These are phyloP conservation scores for Cladophialophora yegresii DNA, from an alignment of 2,329 filamentous ascomycete genomes.

Conservation along the genomic window DNA sequence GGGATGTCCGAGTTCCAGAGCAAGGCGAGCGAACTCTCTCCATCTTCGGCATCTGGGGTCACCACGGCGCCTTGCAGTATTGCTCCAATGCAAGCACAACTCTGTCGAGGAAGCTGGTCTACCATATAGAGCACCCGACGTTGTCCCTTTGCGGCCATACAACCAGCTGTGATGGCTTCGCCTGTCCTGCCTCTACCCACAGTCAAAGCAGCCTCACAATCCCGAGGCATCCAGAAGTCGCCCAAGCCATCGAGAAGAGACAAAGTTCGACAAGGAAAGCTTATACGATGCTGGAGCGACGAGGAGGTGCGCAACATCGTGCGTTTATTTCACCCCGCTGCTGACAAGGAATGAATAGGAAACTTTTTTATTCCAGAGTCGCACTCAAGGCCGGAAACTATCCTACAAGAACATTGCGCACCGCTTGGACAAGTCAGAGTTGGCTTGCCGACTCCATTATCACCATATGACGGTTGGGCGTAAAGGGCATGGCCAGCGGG, in stretches of 20 bases:
- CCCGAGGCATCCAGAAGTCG: constrained; percentile 69
- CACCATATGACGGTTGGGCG: constrained; percentile 72
- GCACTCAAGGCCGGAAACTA: constrained; percentile 71
- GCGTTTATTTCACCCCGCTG: constrained; percentile 6
- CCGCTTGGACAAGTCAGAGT: constrained; percentile 82
- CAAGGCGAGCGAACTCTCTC: neutral
- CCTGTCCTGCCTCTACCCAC: constrained; percentile 46
- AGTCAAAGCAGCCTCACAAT: constrained; percentile 65
- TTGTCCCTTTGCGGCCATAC: constrained; percentile 34
- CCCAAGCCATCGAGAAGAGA: constrained; percentile 23
- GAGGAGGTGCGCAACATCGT: constrained; percentile 66
- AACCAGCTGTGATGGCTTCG: constrained; percentile 18
- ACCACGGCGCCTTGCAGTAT: neutral
- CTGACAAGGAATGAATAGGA: constrained; percentile 57
- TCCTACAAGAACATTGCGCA: constrained; percentile 87
- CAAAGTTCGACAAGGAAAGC: constrained; percentile 30
- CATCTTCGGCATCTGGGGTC: neutral
- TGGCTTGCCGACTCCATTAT: constrained; percentile 83
- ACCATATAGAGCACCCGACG: neutral
- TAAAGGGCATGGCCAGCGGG: constrained; percentile 28
- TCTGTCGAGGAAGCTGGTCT: neutral
- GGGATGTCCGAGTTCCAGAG: constrained; percentile 10
- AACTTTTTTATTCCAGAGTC: constrained; percentile 78
- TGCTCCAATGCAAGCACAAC: neutral
- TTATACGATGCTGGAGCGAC: constrained; percentile 73